Base-by-base conservation (phyloP, 345 rosid genomes). In the Populus simonii region DNA sequence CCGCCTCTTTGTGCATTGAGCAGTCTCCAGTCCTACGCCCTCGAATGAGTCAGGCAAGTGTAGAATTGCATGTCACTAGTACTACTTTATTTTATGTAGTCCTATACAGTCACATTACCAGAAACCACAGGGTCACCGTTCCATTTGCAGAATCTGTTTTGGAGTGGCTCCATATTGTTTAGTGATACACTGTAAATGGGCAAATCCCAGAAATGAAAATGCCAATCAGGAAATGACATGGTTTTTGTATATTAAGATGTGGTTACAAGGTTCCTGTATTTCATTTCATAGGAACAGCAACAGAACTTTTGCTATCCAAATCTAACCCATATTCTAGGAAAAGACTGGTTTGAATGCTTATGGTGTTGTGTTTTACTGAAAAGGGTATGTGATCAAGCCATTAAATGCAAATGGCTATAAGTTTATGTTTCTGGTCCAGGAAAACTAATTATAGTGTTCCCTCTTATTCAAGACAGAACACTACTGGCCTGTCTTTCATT, bases 11-110 rank as follows among this genome's bases (percentile, higher is more conserved):
- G 79, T 93, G 99, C 81, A 84, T 91, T 41, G 90, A 95, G 70
- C 93, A 86, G 38, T 95, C 98, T 77, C 90, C 99, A 39, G 59
- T 93, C 81, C 83, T 93, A 43, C 96, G 99, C 73, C 98, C 99
- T 23, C 87, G 84, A 70, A 95, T 93, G 96, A 92, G 90, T 72
- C 94, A 93, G 94, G 99, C 84, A 85, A 81, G 63, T 43, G 7
- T 67, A 68, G 39, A 73, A 36, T 49, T 36, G 33, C 33, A 29
- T 67, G 25, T 51, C 57, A 16, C 67, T 43, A 3, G 6, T 35
- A 38, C 35, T 77, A 5, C 36, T 45, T 51, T 9, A 3, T 7
- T 20, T n/a, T 29, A 6, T 16, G 25, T 6, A 18, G 9, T n/a
- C 8, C 35, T 36, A 23, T 39, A 29, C 27, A 20, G 7, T 72